A percentile compares a stretch with the other conserved stretches of the same genome.
phyloP scores from a whole-genome alignment of 306 rosid genomes.

The Rosa lucieae region DNA sequence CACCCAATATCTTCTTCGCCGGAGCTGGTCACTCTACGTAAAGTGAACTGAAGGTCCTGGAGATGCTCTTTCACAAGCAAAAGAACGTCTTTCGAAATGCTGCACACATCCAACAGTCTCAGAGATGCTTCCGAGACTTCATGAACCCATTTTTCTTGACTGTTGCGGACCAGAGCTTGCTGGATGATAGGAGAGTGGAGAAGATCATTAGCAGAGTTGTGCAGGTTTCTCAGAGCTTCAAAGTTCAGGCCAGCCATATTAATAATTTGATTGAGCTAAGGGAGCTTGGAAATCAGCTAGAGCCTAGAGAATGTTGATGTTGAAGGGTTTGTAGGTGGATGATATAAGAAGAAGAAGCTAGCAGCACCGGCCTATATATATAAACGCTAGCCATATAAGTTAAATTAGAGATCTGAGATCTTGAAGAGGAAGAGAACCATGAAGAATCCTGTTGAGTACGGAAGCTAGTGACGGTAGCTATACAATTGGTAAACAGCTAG shows the following conservation, averaged over 20 bases:
- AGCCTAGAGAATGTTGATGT: neutral
- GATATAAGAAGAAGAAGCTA: neutral
- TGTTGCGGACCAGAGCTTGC: constrained; percentile 32
- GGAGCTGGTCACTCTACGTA: constrained; percentile 33
- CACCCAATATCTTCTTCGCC: constrained; percentile 31
- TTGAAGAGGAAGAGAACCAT: constrained; percentile 23
- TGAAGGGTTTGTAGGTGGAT: neutral
- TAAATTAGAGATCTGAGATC: constrained; percentile 37
- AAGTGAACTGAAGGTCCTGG: constrained; percentile 51
- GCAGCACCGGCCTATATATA: neutral
- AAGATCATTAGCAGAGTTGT: constrained; percentile 52
- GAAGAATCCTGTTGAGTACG: constrained; percentile 45
- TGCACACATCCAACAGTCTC: constrained; percentile 54
- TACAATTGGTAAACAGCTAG: constrained; percentile 41
- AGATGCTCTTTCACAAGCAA: constrained; percentile 53
- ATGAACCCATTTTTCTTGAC: constrained; percentile 52
- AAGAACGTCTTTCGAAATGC: constrained; percentile 57
- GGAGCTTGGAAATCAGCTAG: neutral
- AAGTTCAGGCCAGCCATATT: constrained; percentile 48
- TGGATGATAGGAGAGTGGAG: constrained; percentile 52
- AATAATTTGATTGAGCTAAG: neutral
- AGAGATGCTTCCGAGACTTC: constrained; percentile 56
- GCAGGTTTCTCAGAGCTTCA: constrained; percentile 52
- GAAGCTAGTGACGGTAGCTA: constrained; percentile 15
- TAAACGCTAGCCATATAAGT: neutral